Evolutionary conservation across 345 rosid species (phyloP).

Genomic region (Hypericum androsaemum): DNA sequence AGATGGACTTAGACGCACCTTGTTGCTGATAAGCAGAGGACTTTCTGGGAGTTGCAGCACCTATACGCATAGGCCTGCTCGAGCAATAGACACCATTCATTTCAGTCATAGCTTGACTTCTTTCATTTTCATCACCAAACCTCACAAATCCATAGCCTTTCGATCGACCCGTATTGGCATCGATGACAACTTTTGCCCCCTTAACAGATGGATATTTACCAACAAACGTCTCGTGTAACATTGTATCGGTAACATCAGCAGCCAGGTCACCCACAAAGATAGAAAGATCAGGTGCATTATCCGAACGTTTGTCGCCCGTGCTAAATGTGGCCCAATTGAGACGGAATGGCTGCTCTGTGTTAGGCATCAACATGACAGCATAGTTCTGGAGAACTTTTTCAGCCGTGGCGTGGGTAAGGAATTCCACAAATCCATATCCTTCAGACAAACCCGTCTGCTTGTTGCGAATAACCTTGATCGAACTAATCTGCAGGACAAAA

Average conservation of each 20-base stretch:
- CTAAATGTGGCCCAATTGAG: conserved; percentile 97
- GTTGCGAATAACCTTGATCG: conserved; percentile 87
- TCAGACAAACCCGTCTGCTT: conserved; percentile 80
- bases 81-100: conserved; percentile 90
- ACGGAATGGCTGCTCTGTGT: conserved; percentile 80
- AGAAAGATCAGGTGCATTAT: conserved; percentile 80
- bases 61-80: conserved; percentile 91
- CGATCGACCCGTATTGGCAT: conserved; percentile 89
- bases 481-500: conserved; percentile 59
- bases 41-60: conserved; percentile 91
- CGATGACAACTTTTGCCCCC: conserved; percentile 85
- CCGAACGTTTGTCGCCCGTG: conserved; percentile 76
- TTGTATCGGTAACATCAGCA: conserved; percentile 73
- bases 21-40: conserved; percentile 76
- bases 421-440: conserved; percentile 95
- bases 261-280: conserved; percentile 96
- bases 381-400: conserved; percentile 76
- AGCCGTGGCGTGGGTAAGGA: conserved; percentile 66
- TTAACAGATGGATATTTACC: conserved; percentile 72
- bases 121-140: conserved; percentile 82
- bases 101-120: conserved; percentile 77
- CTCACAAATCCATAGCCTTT: conserved; percentile 98
- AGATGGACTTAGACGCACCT: conserved; percentile 23
- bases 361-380: conserved; percentile 57
- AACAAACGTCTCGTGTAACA: conserved; percentile 67